Evolutionary conservation across 2,329 filamentous ascomycete genomes (phyloP), one percentile per base, ranked within the genome.

Genomic region (Stagonosporopsis rhizophila): DNA sequence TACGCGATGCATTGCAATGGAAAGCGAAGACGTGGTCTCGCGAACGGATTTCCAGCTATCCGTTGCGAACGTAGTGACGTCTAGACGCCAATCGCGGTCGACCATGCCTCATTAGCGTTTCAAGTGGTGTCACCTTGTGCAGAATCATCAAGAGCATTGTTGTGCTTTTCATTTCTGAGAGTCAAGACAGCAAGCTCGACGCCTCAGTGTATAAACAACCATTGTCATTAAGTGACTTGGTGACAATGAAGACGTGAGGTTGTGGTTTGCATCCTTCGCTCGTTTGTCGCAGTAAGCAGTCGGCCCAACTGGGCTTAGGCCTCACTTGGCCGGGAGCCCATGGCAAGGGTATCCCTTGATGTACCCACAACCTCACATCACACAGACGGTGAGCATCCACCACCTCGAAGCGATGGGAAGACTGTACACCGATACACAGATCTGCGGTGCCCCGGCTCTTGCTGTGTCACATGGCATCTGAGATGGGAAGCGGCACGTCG

Each of bases 101-200:
- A 37, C 50, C 52, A 27, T 65, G 68, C 64, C 58, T 72, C 68
- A 70, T 60, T 59, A 60, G 57, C 54, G 71, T 73, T 72, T 73
- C 67, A 71, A 60, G 40, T 25, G 48, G 56, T 63, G 32, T 57
- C 41, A 42, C 38, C 41, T 49, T 14, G n/a, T 14, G 35, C 35
- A 30, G 9, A 46, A 23, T 5, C 54, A 52, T 51, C 28, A 28
- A 40, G 41, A 45, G 30, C 25, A 9, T 39, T 41, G 6, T n/a
- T 35, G n/a, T 15, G 23, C 14, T 25, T 25, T 25, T 15, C 12
- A 2, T 32, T 42, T 46, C 11, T 34, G 1, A 12, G 22, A 15
- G 19, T 23, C 12, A 5, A 12, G 6, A 38, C 38, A 51, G 28
- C 37, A 42, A 42, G n/a, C 15, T 39, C 12, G 37, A 47, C 19